Evolutionary conservation across 768 basidiomycete species (phyloP).

Genomic region (Coprinopsis sp.): DNA sequence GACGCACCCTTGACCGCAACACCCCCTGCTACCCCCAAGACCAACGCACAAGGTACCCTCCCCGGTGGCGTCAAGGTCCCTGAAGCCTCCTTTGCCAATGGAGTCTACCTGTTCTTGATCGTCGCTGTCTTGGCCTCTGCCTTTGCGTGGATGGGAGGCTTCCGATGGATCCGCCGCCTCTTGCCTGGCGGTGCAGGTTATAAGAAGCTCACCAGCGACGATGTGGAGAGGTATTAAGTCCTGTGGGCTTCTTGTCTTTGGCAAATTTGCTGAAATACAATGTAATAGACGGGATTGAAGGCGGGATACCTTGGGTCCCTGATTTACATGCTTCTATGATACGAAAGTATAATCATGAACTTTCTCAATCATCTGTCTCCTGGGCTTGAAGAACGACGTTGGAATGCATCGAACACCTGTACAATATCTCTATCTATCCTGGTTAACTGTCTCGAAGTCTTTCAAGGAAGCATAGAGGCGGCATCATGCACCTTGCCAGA

Average conservation of each 20-base stretch:
- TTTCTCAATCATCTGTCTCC: too few species aligned
- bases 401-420: too few species aligned
- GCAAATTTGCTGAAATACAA: background rate
- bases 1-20: background rate
- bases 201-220: conserved; percentile 33
- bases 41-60: conserved; percentile 10
- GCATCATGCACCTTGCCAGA: too few species aligned
- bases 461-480: too few species aligned
- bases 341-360: too few species aligned
- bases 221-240: conserved; percentile 10
- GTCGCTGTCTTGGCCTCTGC: conserved; percentile 40
- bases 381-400: too few species aligned
- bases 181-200: conserved; percentile 37
- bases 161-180: conserved; percentile 39
- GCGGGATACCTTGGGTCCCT: too few species aligned
- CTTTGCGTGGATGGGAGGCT: conserved; percentile 50
- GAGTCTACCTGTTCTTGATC: conserved; percentile 37
- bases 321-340: too few species aligned
- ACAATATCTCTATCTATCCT: too few species aligned
- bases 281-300: conserved; percentile 2
- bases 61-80: conserved; percentile 1
- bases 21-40: background rate
- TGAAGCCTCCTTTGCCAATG: conserved; percentile 20
- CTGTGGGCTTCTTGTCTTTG: too few species aligned
- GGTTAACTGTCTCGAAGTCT: too few species aligned